Conservation (phyloP, 2,329 filamentous ascomycete genomes). For the Exophiala viscosa region DNA sequence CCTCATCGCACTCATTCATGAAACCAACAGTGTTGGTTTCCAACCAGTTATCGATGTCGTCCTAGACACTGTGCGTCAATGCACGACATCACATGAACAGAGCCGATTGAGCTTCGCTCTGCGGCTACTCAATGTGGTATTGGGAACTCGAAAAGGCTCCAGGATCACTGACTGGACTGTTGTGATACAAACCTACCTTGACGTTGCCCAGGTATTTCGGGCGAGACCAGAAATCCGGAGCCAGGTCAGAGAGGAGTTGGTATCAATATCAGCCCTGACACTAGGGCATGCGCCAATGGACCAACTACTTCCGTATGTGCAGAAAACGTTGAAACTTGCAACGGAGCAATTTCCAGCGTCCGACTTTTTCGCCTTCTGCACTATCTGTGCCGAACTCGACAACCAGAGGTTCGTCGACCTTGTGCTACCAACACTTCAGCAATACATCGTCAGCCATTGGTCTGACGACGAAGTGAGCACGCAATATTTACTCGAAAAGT, state of each 20-base stretch:
- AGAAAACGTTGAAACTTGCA: slow-evolving; percentile 61
- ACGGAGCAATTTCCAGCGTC: slow-evolving; percentile 62
- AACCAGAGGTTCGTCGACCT: slow-evolving; percentile 70
- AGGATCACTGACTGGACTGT: slow-evolving; percentile 69
- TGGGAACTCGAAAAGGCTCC: slow-evolving; percentile 76
- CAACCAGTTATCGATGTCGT: slow-evolving; percentile 62
- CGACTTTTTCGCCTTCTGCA: slow-evolving; percentile 83
- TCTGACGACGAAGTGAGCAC: slow-evolving; percentile 59
- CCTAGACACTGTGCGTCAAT: slow-evolving; percentile 45
- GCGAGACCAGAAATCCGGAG: not conserved
- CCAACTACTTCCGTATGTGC: slow-evolving; percentile 66
- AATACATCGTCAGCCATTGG: slow-evolving; percentile 75
- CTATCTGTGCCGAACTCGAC: slow-evolving; percentile 71
- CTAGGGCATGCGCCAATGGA: slow-evolving; percentile 78
- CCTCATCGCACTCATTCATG: slow-evolving; percentile 76
- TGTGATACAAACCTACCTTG: slow-evolving; percentile 54
- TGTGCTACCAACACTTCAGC: slow-evolving; percentile 77
- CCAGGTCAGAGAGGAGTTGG: slow-evolving; percentile 34
- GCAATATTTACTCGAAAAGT: slow-evolving; percentile 20
- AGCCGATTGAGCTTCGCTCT: slow-evolving; percentile 50
- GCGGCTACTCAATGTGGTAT: slow-evolving; percentile 63
- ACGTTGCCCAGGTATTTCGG: slow-evolving; percentile 45
- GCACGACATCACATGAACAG: not conserved
- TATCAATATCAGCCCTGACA: slow-evolving; percentile 57
- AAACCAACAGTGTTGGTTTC: slow-evolving; percentile 72